Percentiles rank a stretch among this genome's conserved stretches.
Evolutionary conservation across 2,329 filamentous ascomycete genomes (phyloP).

Genomic region (Nemania sp.): DNA sequence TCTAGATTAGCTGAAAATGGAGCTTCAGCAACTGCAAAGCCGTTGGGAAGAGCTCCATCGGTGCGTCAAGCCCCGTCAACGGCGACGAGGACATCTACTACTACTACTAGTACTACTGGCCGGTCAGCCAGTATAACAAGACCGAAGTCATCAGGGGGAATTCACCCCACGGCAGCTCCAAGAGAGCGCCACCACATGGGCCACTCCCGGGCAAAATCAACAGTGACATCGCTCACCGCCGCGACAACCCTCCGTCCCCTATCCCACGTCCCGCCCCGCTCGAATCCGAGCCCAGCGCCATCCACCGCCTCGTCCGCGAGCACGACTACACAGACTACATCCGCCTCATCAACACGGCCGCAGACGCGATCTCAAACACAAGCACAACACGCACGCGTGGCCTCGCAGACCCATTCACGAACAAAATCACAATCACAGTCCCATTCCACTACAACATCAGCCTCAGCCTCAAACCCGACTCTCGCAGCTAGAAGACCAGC

Average conservation of each 20-base stretch:
- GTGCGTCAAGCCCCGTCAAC: slow-evolving; percentile 43
- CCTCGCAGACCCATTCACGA: slow-evolving; percentile 29
- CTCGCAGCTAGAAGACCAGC: slow-evolving; percentile 59
- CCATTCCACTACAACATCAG: neutral
- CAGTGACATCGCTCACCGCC: slow-evolving; percentile 54
- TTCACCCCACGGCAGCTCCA: slow-evolving; percentile 33
- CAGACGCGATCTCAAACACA: slow-evolving; percentile 45
- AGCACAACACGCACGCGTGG: slow-evolving; percentile 36
- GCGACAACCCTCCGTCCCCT: slow-evolving; percentile 56
- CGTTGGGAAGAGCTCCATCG: slow-evolving; percentile 46
- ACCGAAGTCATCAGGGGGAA: slow-evolving; percentile 44
- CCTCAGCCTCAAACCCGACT: slow-evolving; percentile 30
- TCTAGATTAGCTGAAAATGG: slow-evolving; percentile 34
- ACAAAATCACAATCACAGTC: slow-evolving; percentile 5
- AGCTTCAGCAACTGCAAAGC: slow-evolving; percentile 40
- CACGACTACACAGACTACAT: slow-evolving; percentile 40
- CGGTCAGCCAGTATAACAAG: slow-evolving; percentile 38
- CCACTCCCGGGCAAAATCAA: slow-evolving; percentile 58
- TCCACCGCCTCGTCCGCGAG: slow-evolving; percentile 38
- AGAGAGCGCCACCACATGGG: slow-evolving; percentile 40
- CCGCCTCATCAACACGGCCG: slow-evolving; percentile 37
- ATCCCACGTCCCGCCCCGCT: slow-evolving; percentile 38
- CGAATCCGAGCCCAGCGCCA: slow-evolving; percentile 46
- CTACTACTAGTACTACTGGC: slow-evolving; percentile 31
- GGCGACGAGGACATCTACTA: slow-evolving; percentile 38